Evolutionary conservation across 2,329 filamentous ascomycete species (phyloP).

Genomic region (Xylaria sp.): DNA sequence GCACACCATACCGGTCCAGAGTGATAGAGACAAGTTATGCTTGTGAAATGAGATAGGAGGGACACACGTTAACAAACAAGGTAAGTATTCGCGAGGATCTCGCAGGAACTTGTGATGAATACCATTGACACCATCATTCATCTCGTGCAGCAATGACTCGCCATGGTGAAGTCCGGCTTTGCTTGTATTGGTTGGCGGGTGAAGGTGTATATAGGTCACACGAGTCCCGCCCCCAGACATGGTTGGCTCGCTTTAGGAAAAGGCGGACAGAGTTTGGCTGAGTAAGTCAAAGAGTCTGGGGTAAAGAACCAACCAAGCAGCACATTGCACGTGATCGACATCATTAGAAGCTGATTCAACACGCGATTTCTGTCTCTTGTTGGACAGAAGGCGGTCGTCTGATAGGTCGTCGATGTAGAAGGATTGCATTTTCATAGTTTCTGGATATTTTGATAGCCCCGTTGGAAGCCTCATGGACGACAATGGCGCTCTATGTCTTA

Average conservation of each 20-base stretch:
- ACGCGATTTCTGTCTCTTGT: background rate
- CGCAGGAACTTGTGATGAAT: background rate
- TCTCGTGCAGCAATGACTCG: conserved; percentile 14
- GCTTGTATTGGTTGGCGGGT: conserved; percentile 11
- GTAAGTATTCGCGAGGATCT: conserved; percentile 12
- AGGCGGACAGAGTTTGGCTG: conserved; percentile 14
- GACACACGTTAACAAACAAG: background rate
- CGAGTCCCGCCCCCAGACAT: background rate
- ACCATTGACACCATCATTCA: background rate
- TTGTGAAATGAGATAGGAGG: background rate
- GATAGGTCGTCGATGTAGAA: background rate
- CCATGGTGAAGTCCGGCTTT: background rate
- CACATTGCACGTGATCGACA: conserved; percentile 7
- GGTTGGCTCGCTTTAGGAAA: conserved; percentile 19
- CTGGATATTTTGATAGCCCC: background rate
- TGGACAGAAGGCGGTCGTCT: background rate
- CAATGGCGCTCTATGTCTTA: background rate
- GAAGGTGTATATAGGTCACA: conserved; percentile 8
- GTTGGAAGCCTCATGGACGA: background rate
- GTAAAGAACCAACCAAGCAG: conserved; percentile 1
- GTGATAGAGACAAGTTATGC: background rate
- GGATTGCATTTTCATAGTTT: background rate
- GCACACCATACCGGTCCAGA: background rate
- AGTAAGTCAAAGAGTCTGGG: conserved; percentile 7
- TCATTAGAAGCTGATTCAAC: background rate